These are phyloP conservation scores for Sugiyamaella marilandica DNA, from an alignment of 805 yeast species.

Conservation along the genomic window DNA sequence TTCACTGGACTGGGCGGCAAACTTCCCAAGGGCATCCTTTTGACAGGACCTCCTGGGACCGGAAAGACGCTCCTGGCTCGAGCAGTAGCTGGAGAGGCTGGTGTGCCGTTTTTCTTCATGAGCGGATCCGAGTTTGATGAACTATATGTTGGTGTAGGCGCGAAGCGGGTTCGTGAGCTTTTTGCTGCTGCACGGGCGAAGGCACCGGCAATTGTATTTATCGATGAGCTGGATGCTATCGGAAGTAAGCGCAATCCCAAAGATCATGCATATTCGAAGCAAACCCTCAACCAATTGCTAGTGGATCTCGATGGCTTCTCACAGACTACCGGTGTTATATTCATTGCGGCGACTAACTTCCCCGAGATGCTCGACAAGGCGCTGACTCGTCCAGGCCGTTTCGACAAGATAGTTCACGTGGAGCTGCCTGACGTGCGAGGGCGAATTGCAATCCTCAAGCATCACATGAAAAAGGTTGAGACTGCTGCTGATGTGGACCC, in stretches of 20 bases:
- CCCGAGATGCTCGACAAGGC: slow-evolving; percentile 97
- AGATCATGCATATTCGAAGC: slow-evolving; percentile 97
- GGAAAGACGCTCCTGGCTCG: slow-evolving; percentile 96
- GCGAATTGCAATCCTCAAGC: slow-evolving; percentile 84
- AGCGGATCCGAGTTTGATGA: slow-evolving; percentile 98
- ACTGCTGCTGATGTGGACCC: slow-evolving; percentile 82
- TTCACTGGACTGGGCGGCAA: slow-evolving; percentile 97
- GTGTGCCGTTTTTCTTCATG: slow-evolving; percentile 97
- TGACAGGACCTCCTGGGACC: slow-evolving; percentile 99
- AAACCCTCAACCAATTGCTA: slow-evolving; percentile 89
- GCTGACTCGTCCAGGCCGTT: slow-evolving; percentile 95
- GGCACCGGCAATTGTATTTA: slow-evolving; percentile 95
- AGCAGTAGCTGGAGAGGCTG: slow-evolving; percentile 99
- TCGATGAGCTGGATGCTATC: slow-evolving; percentile 97
- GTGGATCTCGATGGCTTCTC: slow-evolving; percentile 93
- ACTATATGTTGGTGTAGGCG: slow-evolving; percentile 98
- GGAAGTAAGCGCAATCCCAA: slow-evolving; percentile 97
- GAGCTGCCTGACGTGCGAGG: slow-evolving; percentile 98
- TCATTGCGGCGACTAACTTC: slow-evolving; percentile 97
- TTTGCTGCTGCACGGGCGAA: slow-evolving; percentile 89
- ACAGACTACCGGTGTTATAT: slow-evolving; percentile 87
- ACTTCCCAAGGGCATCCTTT: slow-evolving; percentile 91
- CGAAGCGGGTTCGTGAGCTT: slow-evolving; percentile 92
- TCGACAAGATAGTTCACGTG: slow-evolving; percentile 91
- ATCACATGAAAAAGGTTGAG: slow-evolving; percentile 88